Evolutionary conservation across 2,329 filamentous ascomycete genomes (phyloP), one percentile per base, ranked within the genome.

Genomic region (Fusarium penzigii): DNA sequence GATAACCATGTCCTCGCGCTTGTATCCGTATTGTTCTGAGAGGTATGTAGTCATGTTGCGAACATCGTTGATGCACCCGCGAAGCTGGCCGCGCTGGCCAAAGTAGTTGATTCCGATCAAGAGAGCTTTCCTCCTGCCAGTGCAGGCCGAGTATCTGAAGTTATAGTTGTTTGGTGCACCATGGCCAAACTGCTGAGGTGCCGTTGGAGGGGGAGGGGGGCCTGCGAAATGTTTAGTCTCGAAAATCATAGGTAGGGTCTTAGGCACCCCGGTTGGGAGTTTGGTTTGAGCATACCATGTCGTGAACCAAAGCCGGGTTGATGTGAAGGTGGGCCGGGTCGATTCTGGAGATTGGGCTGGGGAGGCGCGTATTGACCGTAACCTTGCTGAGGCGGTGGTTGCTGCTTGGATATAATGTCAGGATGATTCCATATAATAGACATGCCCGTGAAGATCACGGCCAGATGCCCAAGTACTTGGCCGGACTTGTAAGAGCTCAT

Each of bases 71-170:
- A 97, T 97, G 68, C 93, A 97, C 42, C 93, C 93, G 52, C 92
- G 82, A 44, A 97, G 79, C 77, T 97, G 90, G 29, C 92, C 92
- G 52, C 90, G 85, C 74, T 97, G 92, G 46, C 89, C 87, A 69
- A 97, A 97, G 75, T 97, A 97, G 75, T 97, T 97, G 78, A 97
- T 96, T 49, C 93, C 93, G 62, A 97, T 93, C 55, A 97, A 74
- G 29, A 97, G 77, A 5, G 92, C 93, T 76, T 97, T 97, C 68
- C 92, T 81, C 64, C 86, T 85, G 42, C 92, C 93, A 6, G 89
- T 95, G 70, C 92, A 97, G 61, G 88, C 88, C 43, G 92, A 96
- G 73, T 97, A 97, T 72, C 93, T 89, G 73, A 92, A 97, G 42
- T 80, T 84, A 72, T 96, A 96, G 64, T 81, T 81, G 57, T 85